These are phyloP conservation scores for Brassica rapa DNA, from an alignment of 345 rosid species.

Conservation along the genomic window DNA sequence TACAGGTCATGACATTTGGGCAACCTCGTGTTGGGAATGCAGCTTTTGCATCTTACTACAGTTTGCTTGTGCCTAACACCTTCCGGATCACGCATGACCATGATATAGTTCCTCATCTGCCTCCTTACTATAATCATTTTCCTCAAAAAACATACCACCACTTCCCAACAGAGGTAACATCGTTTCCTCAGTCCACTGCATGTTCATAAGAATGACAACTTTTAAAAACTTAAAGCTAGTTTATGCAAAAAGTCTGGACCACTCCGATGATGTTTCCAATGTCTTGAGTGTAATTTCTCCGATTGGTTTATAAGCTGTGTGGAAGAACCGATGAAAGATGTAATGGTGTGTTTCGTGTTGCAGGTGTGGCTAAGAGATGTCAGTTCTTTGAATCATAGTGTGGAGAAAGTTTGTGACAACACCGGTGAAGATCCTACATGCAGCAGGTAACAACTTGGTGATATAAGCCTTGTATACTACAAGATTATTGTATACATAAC, in stretches of 20 bases:
- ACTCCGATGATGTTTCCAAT: neutral
- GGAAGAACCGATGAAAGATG: neutral
- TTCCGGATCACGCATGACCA: constrained; percentile 75
- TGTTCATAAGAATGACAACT: constrained; percentile 9
- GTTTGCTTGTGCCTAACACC: constrained; percentile 68
- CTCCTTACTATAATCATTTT: constrained; percentile 70
- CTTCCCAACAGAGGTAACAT: constrained; percentile 89
- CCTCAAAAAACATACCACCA: constrained; percentile 95
- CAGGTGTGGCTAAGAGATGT: constrained; percentile 39
- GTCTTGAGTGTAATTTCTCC: neutral
- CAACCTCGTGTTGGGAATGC: constrained; percentile 98
- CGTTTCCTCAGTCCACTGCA: neutral
- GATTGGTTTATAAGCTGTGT: neutral
- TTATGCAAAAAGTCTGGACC: neutral
- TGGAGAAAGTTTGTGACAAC: constrained; percentile 73
- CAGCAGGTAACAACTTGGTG: constrained; percentile 51
- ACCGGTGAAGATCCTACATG: constrained; percentile 83
- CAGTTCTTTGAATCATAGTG: constrained; percentile 12
- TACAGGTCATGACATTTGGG: constrained; percentile 87
- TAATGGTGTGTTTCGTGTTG: constrained; percentile 15
- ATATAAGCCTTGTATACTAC: too few relatives aligned
- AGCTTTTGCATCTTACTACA: constrained; percentile 72
- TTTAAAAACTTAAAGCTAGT: neutral
- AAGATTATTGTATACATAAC: neutral
- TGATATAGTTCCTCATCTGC: constrained; percentile 94